Evolutionary conservation across 176 grass and related monocot genomes (phyloP), one percentile per base, ranked within the genome.

Genomic region (Oryza rufipogon): DNA sequence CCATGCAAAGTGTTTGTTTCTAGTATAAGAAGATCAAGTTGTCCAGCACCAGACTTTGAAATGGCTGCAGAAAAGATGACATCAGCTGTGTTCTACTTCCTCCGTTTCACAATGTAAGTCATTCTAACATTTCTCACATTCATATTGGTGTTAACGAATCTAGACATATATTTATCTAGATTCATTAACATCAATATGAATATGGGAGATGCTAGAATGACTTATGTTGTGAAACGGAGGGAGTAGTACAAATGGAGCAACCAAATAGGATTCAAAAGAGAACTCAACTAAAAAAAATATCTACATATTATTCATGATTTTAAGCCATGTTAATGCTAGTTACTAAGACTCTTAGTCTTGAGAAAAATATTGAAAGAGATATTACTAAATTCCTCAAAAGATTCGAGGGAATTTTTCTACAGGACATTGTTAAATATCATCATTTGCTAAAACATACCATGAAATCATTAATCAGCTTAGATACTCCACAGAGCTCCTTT

Each of bases 1-100:
- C 83, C 79, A 75, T 70, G 61, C 64, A 80, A 75, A 7, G 17
- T 33, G 48, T 84, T 89, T 69, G 81, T 19, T 75, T 89, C 87
- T 48, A 86, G 54, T 66, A 80, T 80, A 61, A 81, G 77, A 39
- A 68, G 72, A 52, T 84, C 63, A 52, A 79, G 76, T 26, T 85
- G 84, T 19, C 72, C 70, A 7, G 81, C 38, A 47, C 81, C 81
- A 80, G 47, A 89, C 15, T 80, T 89, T 0, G 81, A 89, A 75
- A 89, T 84, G 60, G 25, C 87, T 84, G 76, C 36, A 74, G 36
- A 5, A 25, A 84, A 80, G 70, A 47, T 38, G 23, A 17, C 19
- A 75, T 80, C 63, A 84, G 54, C 3, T 45, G 20, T 22, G 19
- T 63, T 34, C 22, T 2, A 28, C 28, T 28, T 28, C 28, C 0